These are phyloP conservation scores for Solanum boliviense DNA, from an alignment of 257 asterid species.

Conservation along the genomic window DNA sequence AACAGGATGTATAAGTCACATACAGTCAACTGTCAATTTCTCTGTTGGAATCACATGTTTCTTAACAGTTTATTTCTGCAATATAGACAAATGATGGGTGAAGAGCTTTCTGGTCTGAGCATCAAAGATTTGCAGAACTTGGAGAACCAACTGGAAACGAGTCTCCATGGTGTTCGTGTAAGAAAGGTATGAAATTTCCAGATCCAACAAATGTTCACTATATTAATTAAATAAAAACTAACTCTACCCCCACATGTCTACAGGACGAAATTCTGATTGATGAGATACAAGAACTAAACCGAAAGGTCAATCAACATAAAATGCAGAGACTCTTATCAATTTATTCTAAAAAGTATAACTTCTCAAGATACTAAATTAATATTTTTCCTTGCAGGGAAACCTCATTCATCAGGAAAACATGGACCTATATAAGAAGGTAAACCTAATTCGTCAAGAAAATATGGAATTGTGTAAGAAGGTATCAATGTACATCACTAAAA, in stretches of 20 bases:
- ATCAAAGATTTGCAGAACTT: slow-evolving; percentile 50
- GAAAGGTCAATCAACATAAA: slow-evolving; percentile 30
- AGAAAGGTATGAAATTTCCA: slow-evolving; percentile 41
- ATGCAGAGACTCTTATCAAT: background rate
- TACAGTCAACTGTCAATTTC: background rate
- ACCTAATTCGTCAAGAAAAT: slow-evolving; percentile 34
- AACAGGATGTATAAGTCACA: background rate
- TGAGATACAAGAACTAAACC: slow-evolving; percentile 53
- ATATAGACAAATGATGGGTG: slow-evolving; percentile 62
- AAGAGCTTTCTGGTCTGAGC: slow-evolving; percentile 51
- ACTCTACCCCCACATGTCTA: slow-evolving; percentile 6
- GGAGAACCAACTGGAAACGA: slow-evolving; percentile 59
- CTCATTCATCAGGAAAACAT: slow-evolving; percentile 59
- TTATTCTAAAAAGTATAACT: background rate
- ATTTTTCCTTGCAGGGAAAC: slow-evolving; percentile 43
- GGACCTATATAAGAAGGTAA: slow-evolving; percentile 54
- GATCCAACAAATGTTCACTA: background rate
- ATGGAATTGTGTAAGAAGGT: slow-evolving; percentile 44
- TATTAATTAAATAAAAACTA: background rate
- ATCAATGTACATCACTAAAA: slow-evolving; percentile 9
- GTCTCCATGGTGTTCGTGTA: slow-evolving; percentile 50
- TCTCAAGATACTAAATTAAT: slow-evolving; percentile 15
- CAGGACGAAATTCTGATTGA: slow-evolving; percentile 50
- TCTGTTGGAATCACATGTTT: background rate
- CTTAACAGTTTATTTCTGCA: background rate